A percentile compares a stretch with the other conserved stretches of the same genome.
Evolutionary conservation across 2,329 filamentous ascomycete species (phyloP).

Genomic region (Fulvia fulva): DNA sequence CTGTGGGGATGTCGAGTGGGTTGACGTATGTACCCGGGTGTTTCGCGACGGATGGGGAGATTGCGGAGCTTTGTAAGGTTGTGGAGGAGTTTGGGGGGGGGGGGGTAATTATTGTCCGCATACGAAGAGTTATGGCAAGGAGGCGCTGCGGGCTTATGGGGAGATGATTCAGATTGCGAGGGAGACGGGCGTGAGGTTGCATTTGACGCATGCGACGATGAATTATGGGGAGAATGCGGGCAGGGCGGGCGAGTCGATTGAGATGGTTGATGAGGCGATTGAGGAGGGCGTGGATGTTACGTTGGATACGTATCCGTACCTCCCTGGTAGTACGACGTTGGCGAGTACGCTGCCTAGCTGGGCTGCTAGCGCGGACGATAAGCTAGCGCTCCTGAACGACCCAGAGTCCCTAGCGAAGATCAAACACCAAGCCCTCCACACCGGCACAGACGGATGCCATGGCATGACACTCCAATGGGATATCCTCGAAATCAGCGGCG

Average conservation of each 20-base stretch:
- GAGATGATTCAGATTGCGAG: constrained; percentile 29
- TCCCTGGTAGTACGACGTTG: constrained; percentile 28
- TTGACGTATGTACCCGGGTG: constrained; percentile 30
- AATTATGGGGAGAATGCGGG: constrained; percentile 29
- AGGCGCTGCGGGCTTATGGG: constrained; percentile 25
- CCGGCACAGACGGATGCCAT: constrained; percentile 28
- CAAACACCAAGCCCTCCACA: constrained; percentile 21
- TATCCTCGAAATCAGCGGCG: constrained; percentile 28
- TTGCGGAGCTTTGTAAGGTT: constrained; percentile 25
- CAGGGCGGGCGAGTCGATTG: constrained; percentile 24
- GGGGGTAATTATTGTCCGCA: constrained; percentile 30
- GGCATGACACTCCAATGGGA: constrained; percentile 28
- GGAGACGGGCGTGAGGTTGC: constrained; percentile 26
- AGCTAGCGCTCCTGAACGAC: constrained; percentile 22
- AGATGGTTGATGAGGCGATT: constrained; percentile 26
- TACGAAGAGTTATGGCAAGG: constrained; percentile 28
- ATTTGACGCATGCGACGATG: constrained; percentile 30
- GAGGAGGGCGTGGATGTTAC: constrained; percentile 24
- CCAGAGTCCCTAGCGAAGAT: constrained; percentile 20
- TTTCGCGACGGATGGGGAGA: constrained; percentile 25
- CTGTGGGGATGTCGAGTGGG: constrained; percentile 28
- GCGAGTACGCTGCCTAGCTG: constrained; percentile 25
- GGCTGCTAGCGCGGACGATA: constrained; percentile 22
- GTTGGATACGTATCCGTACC: constrained; percentile 29
- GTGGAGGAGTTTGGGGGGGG: constrained; percentile 27